A percentile compares a stretch with the other conserved stretches of the same genome.
Evolutionary conservation across 1,139 yeast genomes (phyloP).

Genomic region (Candida dubliniensis): DNA sequence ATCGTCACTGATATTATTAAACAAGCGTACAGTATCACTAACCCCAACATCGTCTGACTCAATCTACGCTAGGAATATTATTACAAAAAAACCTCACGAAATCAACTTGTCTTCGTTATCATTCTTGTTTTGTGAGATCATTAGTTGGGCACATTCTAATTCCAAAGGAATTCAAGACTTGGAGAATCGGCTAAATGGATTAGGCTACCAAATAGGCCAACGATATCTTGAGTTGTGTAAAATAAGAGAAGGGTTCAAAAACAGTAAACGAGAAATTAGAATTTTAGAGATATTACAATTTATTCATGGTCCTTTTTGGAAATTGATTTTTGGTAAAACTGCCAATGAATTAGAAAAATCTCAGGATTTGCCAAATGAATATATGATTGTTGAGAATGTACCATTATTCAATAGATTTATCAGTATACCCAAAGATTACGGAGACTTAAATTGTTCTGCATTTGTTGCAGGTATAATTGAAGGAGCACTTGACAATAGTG

Average conservation of each 20-base stretch:
- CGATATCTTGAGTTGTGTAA: conserved; percentile 43
- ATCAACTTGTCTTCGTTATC: conserved; percentile 67
- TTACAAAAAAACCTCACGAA: conserved; percentile 63
- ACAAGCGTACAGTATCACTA: conserved; percentile 32
- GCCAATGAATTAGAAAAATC: conserved; percentile 91
- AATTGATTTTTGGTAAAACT: conserved; percentile 70
- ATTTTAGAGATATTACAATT: conserved; percentile 81
- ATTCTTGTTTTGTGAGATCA: conserved; percentile 70
- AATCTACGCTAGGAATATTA: conserved; percentile 66
- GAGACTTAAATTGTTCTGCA: conserved; percentile 79
- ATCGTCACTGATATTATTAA: conserved; percentile 34
- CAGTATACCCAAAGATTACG: conserved; percentile 77
- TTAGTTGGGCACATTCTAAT: conserved; percentile 62
- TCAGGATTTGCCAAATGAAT: conserved; percentile 78
- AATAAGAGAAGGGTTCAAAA: conserved; percentile 56
- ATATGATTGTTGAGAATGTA: conserved; percentile 78
- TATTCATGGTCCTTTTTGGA: conserved; percentile 83
- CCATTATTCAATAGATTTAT: conserved; percentile 80
- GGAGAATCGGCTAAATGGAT: conserved; percentile 69
- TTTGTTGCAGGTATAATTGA: conserved; percentile 90
- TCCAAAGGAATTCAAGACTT: conserved; percentile 75
- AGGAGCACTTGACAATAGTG: conserved; percentile 80
- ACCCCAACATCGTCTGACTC: conserved; percentile 36
- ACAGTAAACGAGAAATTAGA: conserved; percentile 67
- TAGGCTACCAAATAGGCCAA: conserved; percentile 70